Evolutionary conservation across 2,329 filamentous ascomycete genomes (phyloP).

Genomic region (Aspergillus sp.): DNA sequence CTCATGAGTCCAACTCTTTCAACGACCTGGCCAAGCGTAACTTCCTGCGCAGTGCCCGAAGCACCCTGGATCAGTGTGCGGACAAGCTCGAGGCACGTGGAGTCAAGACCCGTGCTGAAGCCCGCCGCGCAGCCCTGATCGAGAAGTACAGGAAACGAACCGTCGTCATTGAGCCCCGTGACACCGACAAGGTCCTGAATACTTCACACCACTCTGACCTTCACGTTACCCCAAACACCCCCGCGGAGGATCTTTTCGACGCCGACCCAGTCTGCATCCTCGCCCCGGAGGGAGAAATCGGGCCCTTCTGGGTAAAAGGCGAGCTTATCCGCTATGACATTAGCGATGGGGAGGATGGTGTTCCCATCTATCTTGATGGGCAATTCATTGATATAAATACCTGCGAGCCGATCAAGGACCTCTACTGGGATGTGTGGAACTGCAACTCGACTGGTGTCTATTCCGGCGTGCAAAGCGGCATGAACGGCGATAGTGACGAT

Average conservation of each 20-base stretch:
- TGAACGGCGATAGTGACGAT: slow-evolving; percentile 7
- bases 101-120: slow-evolving; percentile 24
- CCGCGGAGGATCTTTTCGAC: slow-evolving; percentile 24
- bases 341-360: slow-evolving; percentile 14
- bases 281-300: slow-evolving; percentile 49
- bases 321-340: slow-evolving; percentile 40
- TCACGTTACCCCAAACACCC: slow-evolving; percentile 19
- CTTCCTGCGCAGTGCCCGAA: slow-evolving; percentile 9
- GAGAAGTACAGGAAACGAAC: slow-evolving; percentile 11
- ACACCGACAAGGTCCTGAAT: slow-evolving; percentile 35
- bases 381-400: slow-evolving; percentile 18
- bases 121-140: slow-evolving; percentile 24
- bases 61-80: slow-evolving; percentile 21
- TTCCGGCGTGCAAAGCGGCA: neutral
- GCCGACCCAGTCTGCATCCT: slow-evolving; percentile 43
- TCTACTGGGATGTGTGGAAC: slow-evolving; percentile 43
- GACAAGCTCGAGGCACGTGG: slow-evolving; percentile 22
- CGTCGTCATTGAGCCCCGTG: slow-evolving; percentile 28
- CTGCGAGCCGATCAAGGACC: slow-evolving; percentile 30
- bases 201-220: slow-evolving; percentile 39
- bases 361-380: slow-evolving; percentile 2
- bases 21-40: slow-evolving; percentile 3
- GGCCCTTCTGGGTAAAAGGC: slow-evolving; percentile 48
- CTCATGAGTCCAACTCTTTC: slow-evolving; percentile 18
- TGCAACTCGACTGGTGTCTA: slow-evolving; percentile 39